These are phyloP conservation scores for Phytopythium montanum DNA, from an alignment of 352 stramenopile species.

Conservation along the genomic window DNA sequence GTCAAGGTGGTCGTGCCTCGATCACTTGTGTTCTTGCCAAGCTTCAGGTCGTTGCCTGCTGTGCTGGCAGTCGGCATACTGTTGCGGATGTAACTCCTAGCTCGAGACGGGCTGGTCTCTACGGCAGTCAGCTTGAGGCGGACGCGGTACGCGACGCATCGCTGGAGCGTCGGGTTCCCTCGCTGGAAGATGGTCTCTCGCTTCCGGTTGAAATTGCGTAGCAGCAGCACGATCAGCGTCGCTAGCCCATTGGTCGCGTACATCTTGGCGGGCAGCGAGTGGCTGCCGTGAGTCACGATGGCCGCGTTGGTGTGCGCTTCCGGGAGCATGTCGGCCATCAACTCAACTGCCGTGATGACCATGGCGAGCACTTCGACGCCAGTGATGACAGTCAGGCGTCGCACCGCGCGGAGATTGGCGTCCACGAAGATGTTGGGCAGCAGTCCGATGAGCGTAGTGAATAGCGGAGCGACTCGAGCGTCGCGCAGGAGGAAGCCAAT, in stretches of 20 bases:
- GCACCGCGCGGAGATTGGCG: slow-evolving; percentile 8
- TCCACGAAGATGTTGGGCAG: slow-evolving; percentile 15
- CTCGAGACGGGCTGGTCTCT: background rate
- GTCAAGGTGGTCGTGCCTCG: background rate
- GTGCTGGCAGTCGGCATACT: background rate
- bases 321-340: background rate
- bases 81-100: background rate
- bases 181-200: background rate
- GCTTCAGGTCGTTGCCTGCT: background rate
- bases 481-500: background rate
- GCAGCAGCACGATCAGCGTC: slow-evolving; percentile 10
- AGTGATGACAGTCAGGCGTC: slow-evolving; percentile 1
- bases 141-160: slow-evolving; percentile 12
- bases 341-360: background rate
- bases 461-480: slow-evolving; percentile 1
- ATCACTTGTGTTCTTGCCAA: background rate
- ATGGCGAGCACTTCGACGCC: background rate
- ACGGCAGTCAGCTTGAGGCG: background rate
- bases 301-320: background rate
- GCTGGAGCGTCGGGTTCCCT: background rate
- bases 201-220: slow-evolving; percentile 13
- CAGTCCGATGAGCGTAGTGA: slow-evolving; percentile 4
- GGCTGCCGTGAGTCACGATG: background rate
- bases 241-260: slow-evolving; percentile 9
- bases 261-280: slow-evolving; percentile 7